phyloP scores from a whole-genome alignment of 768 basidiomycete genomes.

The Pulveroboletus sp. region DNA sequence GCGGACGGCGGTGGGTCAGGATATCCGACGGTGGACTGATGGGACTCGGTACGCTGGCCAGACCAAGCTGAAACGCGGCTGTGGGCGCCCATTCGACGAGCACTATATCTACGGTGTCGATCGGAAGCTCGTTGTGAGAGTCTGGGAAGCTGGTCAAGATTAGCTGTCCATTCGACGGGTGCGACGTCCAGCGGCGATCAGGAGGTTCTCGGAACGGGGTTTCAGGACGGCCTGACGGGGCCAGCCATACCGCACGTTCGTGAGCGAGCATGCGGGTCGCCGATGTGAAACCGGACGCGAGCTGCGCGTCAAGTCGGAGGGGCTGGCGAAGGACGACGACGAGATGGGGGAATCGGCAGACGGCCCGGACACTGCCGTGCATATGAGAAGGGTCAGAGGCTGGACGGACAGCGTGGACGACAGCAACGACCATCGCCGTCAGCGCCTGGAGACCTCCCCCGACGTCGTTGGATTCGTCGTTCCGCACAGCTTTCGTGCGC shows the following conservation, averaged over 20 bases:
- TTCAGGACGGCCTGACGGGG: constrained; percentile 4
- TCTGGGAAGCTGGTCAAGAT: neutral
- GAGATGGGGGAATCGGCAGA: too few species aligned
- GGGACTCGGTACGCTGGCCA: too few species aligned
- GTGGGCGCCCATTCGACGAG: too few species aligned
- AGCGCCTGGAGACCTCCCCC: neutral
- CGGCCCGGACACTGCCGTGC: constrained; percentile 18
- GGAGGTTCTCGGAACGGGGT: constrained; percentile 16
- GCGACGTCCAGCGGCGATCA: neutral
- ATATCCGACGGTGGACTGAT: too few species aligned
- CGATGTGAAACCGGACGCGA: neutral
- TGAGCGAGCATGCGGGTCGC: neutral
- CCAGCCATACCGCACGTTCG: constrained; percentile 12
- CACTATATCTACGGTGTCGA: neutral
- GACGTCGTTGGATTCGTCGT: neutral
- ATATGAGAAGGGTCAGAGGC: neutral
- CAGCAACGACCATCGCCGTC: constrained; percentile 1
- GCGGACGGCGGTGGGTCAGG: too few species aligned
- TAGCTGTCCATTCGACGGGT: neutral
- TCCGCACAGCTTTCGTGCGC: neutral
- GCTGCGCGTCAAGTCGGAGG: neutral
- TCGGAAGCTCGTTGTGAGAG: neutral
- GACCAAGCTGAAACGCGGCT: neutral
- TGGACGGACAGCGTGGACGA: neutral
- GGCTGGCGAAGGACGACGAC: too few species aligned